phyloP scores from a whole-genome alignment of 192 early-diverging fungal species.

The Dimargaris cristalligena region DNA sequence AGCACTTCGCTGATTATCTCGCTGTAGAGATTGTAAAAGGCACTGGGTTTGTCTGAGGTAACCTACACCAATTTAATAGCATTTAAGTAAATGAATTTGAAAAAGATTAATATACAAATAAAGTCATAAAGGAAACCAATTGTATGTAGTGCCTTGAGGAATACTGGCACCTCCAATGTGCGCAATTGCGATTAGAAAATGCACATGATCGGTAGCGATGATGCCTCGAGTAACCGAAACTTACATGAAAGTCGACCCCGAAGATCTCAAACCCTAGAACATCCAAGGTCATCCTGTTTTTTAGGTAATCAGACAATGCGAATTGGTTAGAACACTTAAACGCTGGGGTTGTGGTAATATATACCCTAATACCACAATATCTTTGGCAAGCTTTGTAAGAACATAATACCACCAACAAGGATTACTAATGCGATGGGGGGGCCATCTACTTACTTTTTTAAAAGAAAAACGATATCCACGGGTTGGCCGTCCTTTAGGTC shows the following conservation, averaged over 20 bases:
- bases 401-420: background rate
- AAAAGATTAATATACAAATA: background rate
- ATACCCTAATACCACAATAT: background rate
- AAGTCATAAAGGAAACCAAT: background rate
- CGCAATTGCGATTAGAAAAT: background rate
- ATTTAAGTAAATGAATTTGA: background rate
- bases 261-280: slow-evolving; percentile 5
- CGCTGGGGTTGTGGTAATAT: background rate
- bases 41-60: background rate
- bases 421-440: background rate
- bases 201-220: background rate
- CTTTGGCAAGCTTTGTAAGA: background rate
- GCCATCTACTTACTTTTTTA: background rate
- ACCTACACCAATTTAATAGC: background rate
- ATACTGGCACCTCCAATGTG: background rate
- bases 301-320: background rate
- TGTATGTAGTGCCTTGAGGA: background rate
- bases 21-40: background rate
- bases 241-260: slow-evolving; percentile 4
- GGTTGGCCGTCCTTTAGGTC: background rate
- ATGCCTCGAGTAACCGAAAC: background rate
- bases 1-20: background rate
- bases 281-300: slow-evolving; percentile 4
- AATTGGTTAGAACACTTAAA: background rate
- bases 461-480: background rate